phyloP scores from a whole-genome alignment of 2,329 filamentous ascomycete genomes.

The Pseudocercospora macadamiae region DNA sequence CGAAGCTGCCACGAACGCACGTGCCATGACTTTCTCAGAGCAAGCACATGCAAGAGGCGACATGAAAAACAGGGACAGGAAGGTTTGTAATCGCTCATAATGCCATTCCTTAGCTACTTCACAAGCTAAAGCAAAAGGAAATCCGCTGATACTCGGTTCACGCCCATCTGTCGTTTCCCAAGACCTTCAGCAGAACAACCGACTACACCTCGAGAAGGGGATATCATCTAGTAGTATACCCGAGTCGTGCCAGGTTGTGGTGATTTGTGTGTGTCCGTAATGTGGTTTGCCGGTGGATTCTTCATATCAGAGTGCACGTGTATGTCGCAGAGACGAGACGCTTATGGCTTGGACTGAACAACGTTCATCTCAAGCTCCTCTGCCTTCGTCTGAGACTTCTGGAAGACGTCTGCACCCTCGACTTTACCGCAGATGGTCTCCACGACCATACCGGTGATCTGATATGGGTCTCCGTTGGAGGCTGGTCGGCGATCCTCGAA shows the following conservation, averaged over 20 bases:
- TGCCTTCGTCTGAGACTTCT: conserved; percentile 38
- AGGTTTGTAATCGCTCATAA: conserved; percentile 10
- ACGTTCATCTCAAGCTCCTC: conserved; percentile 43
- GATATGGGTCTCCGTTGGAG: conserved; percentile 86
- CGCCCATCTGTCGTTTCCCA: background rate
- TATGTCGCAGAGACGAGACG: conserved; percentile 7
- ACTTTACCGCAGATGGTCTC: conserved; percentile 64
- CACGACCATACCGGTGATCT: conserved; percentile 79
- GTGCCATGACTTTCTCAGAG: conserved; percentile 6
- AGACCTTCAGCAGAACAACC: conserved; percentile 13
- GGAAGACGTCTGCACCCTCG: conserved; percentile 51
- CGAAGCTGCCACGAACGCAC: conserved; percentile 10
- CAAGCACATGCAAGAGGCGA: no score
- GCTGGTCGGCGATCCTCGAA: conserved; percentile 73
- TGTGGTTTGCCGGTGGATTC: no score
- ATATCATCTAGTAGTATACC: conserved; percentile 22
- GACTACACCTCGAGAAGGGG: conserved; percentile 13
- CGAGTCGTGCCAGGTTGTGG: conserved; percentile 9
- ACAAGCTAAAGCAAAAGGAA: conserved; percentile 11
- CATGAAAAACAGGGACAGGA: background rate
- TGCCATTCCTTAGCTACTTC: conserved; percentile 12
- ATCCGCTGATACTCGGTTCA: conserved; percentile 1
- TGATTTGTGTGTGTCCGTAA: background rate
- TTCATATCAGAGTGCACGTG: background rate
- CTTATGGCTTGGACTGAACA: conserved; percentile 38